Conservation (phyloP, 305 asterid species). For the Fraxinus sp. region DNA sequence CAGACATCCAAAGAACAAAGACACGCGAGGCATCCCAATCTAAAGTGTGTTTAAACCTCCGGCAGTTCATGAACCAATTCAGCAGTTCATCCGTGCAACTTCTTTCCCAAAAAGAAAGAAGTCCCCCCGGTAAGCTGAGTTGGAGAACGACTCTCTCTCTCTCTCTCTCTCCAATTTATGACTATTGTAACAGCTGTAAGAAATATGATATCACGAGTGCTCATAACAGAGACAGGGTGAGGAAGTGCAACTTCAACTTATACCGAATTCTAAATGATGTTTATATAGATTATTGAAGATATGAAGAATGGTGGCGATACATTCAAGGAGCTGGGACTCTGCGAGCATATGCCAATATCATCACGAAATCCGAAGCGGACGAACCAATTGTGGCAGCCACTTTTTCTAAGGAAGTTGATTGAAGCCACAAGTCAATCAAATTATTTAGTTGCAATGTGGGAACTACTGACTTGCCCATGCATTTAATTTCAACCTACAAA, state of each 20-base stretch:
- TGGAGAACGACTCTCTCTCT: not conserved
- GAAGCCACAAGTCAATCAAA: constrained; percentile 28
- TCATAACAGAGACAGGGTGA: too few species aligned
- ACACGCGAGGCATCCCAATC: not conserved
- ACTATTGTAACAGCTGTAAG: not conserved
- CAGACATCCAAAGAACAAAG: not conserved
- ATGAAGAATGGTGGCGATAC: not conserved
- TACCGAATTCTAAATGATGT: not conserved
- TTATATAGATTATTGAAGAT: not conserved
- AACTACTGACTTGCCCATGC: constrained; percentile 26
- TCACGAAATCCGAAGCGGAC: constrained; percentile 32
- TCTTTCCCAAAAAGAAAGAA: not conserved
- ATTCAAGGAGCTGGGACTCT: constrained; percentile 18
- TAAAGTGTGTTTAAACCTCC: not conserved
- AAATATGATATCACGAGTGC: too few species aligned
- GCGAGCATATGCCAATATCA: constrained; percentile 30
- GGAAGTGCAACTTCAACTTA: not conserved
- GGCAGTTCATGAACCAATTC: not conserved
- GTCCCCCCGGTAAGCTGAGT: not conserved
- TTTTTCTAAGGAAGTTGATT: constrained; percentile 5
- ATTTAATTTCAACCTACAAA: constrained; percentile 29
- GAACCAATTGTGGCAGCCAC: constrained; percentile 28
- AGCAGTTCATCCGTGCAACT: not conserved
- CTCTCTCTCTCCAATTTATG: too few species aligned
- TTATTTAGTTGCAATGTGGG: constrained; percentile 25